phyloP scores from a whole-genome alignment of 2,329 filamentous ascomycete genomes.

The Colletotrichum lupini region DNA sequence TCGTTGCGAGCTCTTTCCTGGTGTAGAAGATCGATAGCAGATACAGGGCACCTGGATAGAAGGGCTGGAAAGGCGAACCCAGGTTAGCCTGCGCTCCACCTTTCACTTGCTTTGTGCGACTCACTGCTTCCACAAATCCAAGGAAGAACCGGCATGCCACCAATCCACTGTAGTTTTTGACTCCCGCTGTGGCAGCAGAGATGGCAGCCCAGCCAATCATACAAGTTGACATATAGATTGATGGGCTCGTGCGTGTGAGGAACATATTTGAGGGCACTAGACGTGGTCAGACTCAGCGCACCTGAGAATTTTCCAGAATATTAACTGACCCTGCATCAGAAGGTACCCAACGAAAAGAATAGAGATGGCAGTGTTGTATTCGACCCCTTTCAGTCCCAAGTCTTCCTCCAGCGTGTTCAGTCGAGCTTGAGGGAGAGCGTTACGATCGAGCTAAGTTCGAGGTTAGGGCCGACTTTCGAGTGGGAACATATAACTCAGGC shows the following conservation, averaged over 20 bases:
- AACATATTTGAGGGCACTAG: slow-evolving; percentile 54
- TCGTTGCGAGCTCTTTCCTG: slow-evolving; percentile 24
- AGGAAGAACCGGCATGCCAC: slow-evolving; percentile 24
- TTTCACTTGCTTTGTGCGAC: neutral
- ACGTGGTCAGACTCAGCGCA: slow-evolving; percentile 1
- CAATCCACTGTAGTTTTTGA: slow-evolving; percentile 21
- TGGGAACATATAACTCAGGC: no score
- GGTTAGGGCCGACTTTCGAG: neutral
- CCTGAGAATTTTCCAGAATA: no score
- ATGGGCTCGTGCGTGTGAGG: slow-evolving; percentile 52
- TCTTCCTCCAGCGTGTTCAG: slow-evolving; percentile 38
- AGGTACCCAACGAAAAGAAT: slow-evolving; percentile 46
- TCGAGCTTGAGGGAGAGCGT: slow-evolving; percentile 38
- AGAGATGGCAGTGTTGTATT: slow-evolving; percentile 39
- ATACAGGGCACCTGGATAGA: slow-evolving; percentile 31
- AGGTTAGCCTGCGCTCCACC: neutral
- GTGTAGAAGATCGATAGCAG: slow-evolving; percentile 30
- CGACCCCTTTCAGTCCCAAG: slow-evolving; percentile 35
- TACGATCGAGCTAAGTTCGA: slow-evolving; percentile 35
- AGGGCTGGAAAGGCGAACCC: neutral
- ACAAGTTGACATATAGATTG: slow-evolving; percentile 52
- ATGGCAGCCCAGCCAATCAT: slow-evolving; percentile 54
- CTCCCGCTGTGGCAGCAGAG: slow-evolving; percentile 37
- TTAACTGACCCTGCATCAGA: slow-evolving; percentile 45
- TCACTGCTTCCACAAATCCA: slow-evolving; percentile 28